A percentile compares a stretch with the other conserved stretches of the same genome.
Evolutionary conservation across 331 rosid species (phyloP).

Genomic region (Malus hybrid): DNA sequence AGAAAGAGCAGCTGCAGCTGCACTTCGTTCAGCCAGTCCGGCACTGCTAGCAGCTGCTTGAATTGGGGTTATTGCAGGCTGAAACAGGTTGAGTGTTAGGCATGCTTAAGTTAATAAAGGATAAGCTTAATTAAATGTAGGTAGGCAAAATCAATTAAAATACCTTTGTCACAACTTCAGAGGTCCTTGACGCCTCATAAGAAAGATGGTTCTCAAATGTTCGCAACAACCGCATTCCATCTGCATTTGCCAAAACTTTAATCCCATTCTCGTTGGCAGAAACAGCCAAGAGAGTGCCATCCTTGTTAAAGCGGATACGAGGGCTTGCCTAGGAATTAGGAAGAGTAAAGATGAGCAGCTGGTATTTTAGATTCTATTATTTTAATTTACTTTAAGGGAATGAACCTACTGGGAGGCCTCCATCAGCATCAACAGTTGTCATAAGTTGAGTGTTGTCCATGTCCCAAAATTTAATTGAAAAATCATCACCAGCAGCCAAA

Average conservation of each 20-base stretch:
- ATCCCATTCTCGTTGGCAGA: constrained; percentile 89
- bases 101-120: background rate
- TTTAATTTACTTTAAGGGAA: constrained; percentile 6
- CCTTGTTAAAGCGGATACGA: constrained; percentile 96
- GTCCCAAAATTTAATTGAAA: constrained; percentile 85
- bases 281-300: constrained; percentile 88
- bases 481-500: constrained; percentile 89
- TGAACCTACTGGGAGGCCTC: constrained; percentile 77
- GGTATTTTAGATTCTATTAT: background rate
- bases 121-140: background rate
- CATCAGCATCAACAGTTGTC: constrained; percentile 70
- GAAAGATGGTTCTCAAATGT: constrained; percentile 66
- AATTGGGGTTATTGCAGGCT: constrained; percentile 83
- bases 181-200: constrained; percentile 68
- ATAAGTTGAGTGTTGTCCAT: constrained; percentile 76
- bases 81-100: constrained; percentile 22
- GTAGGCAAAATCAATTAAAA: background rate
- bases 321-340: constrained; percentile 71
- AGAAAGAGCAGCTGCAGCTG: constrained; percentile 62
- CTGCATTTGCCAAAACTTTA: constrained; percentile 74
- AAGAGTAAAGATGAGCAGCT: constrained; percentile 23
- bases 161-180: constrained; percentile 81
- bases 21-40: constrained; percentile 65
- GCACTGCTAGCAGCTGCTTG: constrained; percentile 78
- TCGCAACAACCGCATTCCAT: constrained; percentile 68